A percentile compares a stretch with the other conserved stretches of the same genome.
These are phyloP conservation scores for Pestalotiopsis sp. DNA, from an alignment of 2,329 filamentous ascomycete genomes.

Conservation along the genomic window DNA sequence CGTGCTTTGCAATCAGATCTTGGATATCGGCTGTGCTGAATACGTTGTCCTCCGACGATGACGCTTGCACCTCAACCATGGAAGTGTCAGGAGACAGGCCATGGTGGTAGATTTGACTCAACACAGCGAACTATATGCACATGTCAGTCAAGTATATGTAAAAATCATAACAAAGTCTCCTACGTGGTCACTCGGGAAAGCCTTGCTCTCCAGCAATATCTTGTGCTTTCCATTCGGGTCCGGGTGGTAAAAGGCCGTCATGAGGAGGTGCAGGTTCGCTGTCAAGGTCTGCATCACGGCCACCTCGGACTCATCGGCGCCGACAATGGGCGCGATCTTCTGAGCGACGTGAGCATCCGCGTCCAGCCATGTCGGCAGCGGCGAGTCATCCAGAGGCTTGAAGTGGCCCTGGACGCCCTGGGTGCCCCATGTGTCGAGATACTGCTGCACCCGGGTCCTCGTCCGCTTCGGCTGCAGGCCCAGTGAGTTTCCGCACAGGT, in stretches of 20 bases:
- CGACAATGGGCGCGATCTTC: conserved; percentile 72
- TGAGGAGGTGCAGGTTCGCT: conserved; percentile 74
- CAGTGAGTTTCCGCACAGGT: conserved; percentile 80
- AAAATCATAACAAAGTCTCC: conserved; percentile 24
- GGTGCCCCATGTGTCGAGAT: conserved; percentile 74
- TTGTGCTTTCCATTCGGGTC: conserved; percentile 62
- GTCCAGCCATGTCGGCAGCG: conserved; percentile 66
- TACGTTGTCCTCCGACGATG: conserved; percentile 48
- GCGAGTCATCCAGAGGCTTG: conserved; percentile 64
- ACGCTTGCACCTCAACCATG: conserved; percentile 69
- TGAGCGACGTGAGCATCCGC: conserved; percentile 69
- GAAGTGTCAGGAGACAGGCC: conserved; percentile 64
- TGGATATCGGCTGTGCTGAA: conserved; percentile 70
- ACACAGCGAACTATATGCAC: conserved; percentile 66
- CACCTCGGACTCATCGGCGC: conserved; percentile 69
- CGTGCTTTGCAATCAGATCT: conserved; percentile 67
- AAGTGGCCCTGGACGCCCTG: conserved; percentile 81
- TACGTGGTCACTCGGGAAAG: conserved; percentile 82
- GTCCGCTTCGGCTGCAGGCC: conserved; percentile 73
- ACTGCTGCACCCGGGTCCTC: conserved; percentile 65
- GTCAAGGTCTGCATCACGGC: conserved; percentile 82
- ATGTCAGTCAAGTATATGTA: conserved; percentile 20
- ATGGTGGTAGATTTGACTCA: conserved; percentile 75
- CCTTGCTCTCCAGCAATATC: conserved; percentile 79
- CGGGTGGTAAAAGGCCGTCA: conserved; percentile 79